Conservation (phyloP, 2,329 filamentous ascomycete genomes). For the Fonsecaea pedrosoi region DNA sequence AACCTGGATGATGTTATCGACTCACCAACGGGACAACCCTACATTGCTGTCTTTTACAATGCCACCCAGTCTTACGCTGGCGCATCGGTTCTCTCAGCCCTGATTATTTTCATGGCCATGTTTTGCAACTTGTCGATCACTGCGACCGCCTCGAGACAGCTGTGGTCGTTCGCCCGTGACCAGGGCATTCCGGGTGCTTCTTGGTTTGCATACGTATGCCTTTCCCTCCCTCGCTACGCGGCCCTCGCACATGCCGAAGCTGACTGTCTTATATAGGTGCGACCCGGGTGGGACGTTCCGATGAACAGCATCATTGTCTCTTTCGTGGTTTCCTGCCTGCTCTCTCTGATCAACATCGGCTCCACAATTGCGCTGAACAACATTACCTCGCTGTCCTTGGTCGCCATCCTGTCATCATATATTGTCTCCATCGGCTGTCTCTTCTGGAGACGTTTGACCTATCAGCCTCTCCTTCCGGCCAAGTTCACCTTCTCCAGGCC, state of each 20-base stretch:
- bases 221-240: conserved; percentile 29
- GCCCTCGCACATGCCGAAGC: background rate
- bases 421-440: conserved; percentile 48
- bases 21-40: conserved; percentile 47
- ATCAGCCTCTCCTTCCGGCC: conserved; percentile 45
- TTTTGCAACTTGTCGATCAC: conserved; percentile 46
- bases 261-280: conserved; percentile 24
- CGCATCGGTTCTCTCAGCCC: conserved; percentile 44
- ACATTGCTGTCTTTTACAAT: conserved; percentile 48
- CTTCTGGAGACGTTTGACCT: conserved; percentile 46
- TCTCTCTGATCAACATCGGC: conserved; percentile 47
- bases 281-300: conserved; percentile 38
- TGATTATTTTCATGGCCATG: conserved; percentile 45
- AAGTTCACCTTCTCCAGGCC: conserved; percentile 49
- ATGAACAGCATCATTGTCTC: conserved; percentile 48
- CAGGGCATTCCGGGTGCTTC: conserved; percentile 47
- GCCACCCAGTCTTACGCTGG: conserved; percentile 44
- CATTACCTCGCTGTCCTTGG: conserved; percentile 50
- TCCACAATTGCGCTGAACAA: conserved; percentile 51
- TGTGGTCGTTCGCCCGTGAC: conserved; percentile 53
- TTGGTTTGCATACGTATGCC: conserved; percentile 38
- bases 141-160: conserved; percentile 49
- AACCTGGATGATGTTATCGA: conserved; percentile 45
- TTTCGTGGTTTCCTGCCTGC: conserved; percentile 54
- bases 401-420: conserved; percentile 50